Evolutionary conservation across 306 rosid species (phyloP), one percentile per base, ranked within the genome.

Genomic region (Trifolium repens): DNA sequence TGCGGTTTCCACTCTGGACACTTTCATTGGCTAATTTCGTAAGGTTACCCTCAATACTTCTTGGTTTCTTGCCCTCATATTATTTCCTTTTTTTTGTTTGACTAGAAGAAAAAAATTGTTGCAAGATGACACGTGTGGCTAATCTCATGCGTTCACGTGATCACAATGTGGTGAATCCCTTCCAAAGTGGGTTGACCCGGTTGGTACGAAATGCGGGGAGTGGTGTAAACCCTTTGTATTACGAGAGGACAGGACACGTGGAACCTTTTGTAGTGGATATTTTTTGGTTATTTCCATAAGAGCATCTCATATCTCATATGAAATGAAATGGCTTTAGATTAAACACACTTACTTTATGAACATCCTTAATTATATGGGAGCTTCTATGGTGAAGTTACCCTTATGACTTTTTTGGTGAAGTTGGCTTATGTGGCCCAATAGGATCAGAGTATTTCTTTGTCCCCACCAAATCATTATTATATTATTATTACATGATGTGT

Each of bases 131-230:
- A 30, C 49, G 79, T 61, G 71, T 55, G 62, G 27, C 1, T 6
- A n/a, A 77, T 85, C 61, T 1, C 11, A 5, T 8, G 77, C 78
- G 46, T 85, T 69, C 87, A 85, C 88, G 86, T 82, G 79, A 15
- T 2, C 0, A 1, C 13, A 9, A 66, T 59, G 52, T 0, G 39
- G 59, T 27, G 49, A 9, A 69, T 11, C 69, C 79, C 11, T 10
- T 10, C 2, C 7, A 10, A 0, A 7, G 53, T 35, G 73, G 75
- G 47, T 78, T 68, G 70, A 72, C 67, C 53, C 1, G 72, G 74
- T 78, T 86, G 80, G 82, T 24, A 55, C 15, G 44, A 63, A n/a
- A 63, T 59, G 65, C 65, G 34, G 60, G 71, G 46, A 37, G 74
- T 67, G 58, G 26, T 10, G 13, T 52, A 4, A 27, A 40, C 34